Percentiles rank a stretch among this genome's conserved stretches.
phyloP scores from a whole-genome alignment of 2,329 filamentous ascomycete species.

The Colletotrichum sp. region DNA sequence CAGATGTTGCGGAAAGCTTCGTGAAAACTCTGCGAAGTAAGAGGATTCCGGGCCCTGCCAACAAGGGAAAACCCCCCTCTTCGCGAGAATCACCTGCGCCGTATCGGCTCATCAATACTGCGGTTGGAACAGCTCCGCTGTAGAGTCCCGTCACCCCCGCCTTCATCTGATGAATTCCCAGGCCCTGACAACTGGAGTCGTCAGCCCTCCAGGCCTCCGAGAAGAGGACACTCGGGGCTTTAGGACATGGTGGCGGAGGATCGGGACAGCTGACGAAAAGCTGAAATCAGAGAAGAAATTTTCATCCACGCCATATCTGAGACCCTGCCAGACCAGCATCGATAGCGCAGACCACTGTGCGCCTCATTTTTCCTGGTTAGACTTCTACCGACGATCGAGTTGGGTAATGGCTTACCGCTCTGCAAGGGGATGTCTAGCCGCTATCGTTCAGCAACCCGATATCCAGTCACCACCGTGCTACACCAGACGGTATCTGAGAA shows the following conservation, averaged over 20 bases:
- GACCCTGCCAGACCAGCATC: background rate
- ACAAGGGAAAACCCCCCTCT: background rate
- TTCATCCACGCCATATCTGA: background rate
- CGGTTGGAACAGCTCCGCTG: background rate
- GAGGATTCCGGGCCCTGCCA: background rate
- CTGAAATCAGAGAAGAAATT: background rate
- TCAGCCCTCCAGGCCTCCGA: background rate
- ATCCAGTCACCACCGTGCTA: background rate
- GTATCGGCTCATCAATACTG: background rate
- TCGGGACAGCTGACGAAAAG: background rate
- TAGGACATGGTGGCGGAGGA: background rate
- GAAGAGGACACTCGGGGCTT: background rate
- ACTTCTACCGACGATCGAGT: background rate
- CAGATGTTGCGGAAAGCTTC: background rate
- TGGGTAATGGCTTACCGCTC: background rate
- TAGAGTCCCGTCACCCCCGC: background rate
- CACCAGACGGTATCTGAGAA: background rate
- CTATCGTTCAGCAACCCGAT: background rate
- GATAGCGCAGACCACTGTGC: background rate
- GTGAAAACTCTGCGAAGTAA: background rate
- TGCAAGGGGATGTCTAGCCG: background rate
- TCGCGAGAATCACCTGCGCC: background rate
- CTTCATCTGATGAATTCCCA: background rate
- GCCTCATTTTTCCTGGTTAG: background rate
- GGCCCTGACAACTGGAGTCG: background rate